Evolutionary conservation across 495 filamentous ascomycete genomes (phyloP).

Genomic region (Terfezia claveryi): DNA sequence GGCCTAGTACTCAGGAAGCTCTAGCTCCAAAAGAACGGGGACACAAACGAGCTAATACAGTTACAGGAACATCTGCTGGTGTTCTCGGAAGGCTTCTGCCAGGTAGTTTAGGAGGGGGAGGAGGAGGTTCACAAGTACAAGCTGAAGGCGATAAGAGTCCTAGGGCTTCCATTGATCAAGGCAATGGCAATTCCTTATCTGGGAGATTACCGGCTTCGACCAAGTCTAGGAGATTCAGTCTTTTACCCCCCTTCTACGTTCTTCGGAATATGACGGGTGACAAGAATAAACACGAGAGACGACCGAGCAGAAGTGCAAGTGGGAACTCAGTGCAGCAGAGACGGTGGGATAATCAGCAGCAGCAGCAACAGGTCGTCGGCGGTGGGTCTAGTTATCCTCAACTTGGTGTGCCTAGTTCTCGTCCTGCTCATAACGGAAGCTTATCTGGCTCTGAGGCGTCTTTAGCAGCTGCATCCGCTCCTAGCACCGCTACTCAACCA

Average conservation of each 20-base stretch:
- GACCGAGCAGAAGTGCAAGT: conserved; percentile 8
- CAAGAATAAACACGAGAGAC: conserved; percentile 10
- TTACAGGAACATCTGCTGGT: conserved; percentile 61
- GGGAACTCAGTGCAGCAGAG: conserved; percentile 3
- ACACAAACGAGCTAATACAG: conserved; percentile 82
- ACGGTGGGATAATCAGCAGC: not conserved
- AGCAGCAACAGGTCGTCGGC: not conserved
- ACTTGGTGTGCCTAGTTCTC: conserved; percentile 10
- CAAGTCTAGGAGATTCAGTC: conserved; percentile 43
- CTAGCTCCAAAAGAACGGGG: conserved; percentile 32
- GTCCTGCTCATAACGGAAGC: conserved; percentile 3
- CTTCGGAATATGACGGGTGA: conserved; percentile 17
- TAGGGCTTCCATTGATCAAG: conserved; percentile 50
- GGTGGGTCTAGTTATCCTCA: conserved; percentile 13
- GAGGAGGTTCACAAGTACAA: conserved; percentile 25
- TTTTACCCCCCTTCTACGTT: conserved; percentile 58
- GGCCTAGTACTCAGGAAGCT: conserved; percentile 22
- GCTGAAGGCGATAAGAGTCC: conserved; percentile 27
- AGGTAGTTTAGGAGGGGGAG: conserved; percentile 26
- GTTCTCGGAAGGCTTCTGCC: conserved; percentile 53
- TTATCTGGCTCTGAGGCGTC: conserved; percentile 15
- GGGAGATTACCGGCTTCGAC: not conserved
- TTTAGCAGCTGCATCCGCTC: conserved; percentile 22
- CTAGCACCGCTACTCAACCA: conserved; percentile 21
- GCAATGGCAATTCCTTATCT: conserved; percentile 35